Evolutionary conservation across 2,329 filamentous ascomycete genomes (phyloP).

Genomic region (Beauveria sp.): DNA sequence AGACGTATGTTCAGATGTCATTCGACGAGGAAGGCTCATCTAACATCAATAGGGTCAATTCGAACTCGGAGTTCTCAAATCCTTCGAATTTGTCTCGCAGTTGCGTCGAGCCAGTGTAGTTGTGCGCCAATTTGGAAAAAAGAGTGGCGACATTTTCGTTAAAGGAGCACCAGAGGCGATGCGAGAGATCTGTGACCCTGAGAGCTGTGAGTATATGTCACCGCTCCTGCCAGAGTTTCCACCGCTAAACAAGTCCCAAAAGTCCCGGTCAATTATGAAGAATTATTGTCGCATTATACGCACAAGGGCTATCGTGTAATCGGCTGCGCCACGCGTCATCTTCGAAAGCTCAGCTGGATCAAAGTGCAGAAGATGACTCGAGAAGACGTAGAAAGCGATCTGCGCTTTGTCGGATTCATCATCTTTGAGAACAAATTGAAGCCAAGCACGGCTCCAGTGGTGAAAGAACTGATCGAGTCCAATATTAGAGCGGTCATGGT

Average conservation of each 20-base stretch:
- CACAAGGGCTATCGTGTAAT: constrained; percentile 96
- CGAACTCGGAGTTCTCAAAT: constrained; percentile 83
- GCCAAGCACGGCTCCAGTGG: constrained; percentile 69
- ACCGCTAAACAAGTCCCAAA: constrained; percentile 12
- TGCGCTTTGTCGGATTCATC: constrained; percentile 93
- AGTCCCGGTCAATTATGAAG: constrained; percentile 84
- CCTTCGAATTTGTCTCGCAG: constrained; percentile 92
- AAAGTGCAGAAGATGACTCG: constrained; percentile 92
- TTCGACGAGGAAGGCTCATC: background rate
- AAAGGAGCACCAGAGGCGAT: constrained; percentile 97
- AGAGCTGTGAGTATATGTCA: constrained; percentile 57
- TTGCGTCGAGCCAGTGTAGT: constrained; percentile 88
- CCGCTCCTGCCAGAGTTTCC: background rate
- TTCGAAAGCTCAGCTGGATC: constrained; percentile 84
- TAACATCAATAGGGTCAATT: constrained; percentile 42
- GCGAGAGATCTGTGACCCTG: constrained; percentile 80
- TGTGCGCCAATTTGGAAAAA: constrained; percentile 78
- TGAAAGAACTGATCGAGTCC: constrained; percentile 74
- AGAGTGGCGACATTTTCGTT: constrained; percentile 81
- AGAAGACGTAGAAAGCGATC: constrained; percentile 69
- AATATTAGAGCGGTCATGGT: constrained; percentile 92
- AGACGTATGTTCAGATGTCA: constrained; percentile 32
- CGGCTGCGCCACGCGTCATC: constrained; percentile 82
- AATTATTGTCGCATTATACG: constrained; percentile 82
- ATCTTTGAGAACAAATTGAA: constrained; percentile 99